Evolutionary conservation across 1,284 basidiomycete species (phyloP).

Genomic region (Limonomyces culmigenus): DNA sequence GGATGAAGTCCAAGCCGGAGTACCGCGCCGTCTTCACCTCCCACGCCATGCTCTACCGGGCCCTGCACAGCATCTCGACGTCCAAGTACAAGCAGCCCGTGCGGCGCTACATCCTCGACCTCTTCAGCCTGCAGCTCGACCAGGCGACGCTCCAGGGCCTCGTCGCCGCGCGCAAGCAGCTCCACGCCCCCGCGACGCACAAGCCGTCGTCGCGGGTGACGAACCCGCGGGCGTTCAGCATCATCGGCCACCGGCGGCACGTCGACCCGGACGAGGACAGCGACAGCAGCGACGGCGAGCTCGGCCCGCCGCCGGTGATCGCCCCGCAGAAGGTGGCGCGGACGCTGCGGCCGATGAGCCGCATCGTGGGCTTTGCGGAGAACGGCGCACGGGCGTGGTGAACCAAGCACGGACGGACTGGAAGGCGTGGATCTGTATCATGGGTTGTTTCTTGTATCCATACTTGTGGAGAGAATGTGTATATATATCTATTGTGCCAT

Average conservation of each 20-base stretch:
- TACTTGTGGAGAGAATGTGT: too few relatives aligned
- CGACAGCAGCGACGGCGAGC: slow-evolving; percentile 34
- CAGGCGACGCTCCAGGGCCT: slow-evolving; percentile 35
- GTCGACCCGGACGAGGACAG: slow-evolving; percentile 35
- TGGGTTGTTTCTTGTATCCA: too few relatives aligned
- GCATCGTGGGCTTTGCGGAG: slow-evolving; percentile 46
- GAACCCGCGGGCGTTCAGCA: slow-evolving; percentile 20
- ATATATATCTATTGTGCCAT: too few relatives aligned
- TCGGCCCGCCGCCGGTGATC: slow-evolving; percentile 27
- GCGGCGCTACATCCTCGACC: slow-evolving; percentile 79
- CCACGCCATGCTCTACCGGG: slow-evolving; percentile 66
- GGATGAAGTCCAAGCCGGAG: slow-evolving; percentile 69
- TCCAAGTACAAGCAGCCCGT: slow-evolving; percentile 84
- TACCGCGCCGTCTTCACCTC: slow-evolving; percentile 66
- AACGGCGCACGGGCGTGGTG: too few relatives aligned
- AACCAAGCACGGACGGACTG: too few relatives aligned
- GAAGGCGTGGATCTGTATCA: too few relatives aligned
- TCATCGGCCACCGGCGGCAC: slow-evolving; percentile 34
- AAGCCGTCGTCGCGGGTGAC: slow-evolving; percentile 31
- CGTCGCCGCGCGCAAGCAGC: slow-evolving; percentile 16
- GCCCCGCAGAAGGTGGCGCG: slow-evolving; percentile 20
- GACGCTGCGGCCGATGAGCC: slow-evolving; percentile 38
- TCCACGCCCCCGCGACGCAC: slow-evolving; percentile 2
- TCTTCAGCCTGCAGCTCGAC: slow-evolving; percentile 75
- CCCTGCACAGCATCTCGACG: slow-evolving; percentile 70